A percentile compares a stretch with the other conserved stretches of the same genome.
Evolutionary conservation across 2,329 filamentous ascomycete genomes (phyloP).

Genomic region (Tricladium varicosporioides): DNA sequence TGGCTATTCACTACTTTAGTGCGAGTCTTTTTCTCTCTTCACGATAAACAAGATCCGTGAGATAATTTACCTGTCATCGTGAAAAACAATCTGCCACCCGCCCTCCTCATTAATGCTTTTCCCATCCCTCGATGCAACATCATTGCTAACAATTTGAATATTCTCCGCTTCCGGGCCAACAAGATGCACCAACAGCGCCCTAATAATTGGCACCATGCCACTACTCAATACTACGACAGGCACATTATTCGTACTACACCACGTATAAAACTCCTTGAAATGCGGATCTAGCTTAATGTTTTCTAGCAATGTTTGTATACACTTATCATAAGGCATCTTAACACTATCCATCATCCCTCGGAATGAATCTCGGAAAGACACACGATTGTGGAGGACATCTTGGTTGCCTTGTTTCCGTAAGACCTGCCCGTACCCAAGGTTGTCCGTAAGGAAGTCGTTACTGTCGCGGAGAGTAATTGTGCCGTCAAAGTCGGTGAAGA

Average conservation of each 20-base stretch:
- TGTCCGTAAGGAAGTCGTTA: conserved; percentile 79
- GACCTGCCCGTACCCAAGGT: conserved; percentile 76
- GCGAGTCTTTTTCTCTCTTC: background rate
- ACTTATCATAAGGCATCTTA: conserved; percentile 75
- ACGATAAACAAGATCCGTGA: background rate
- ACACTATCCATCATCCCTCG: conserved; percentile 89
- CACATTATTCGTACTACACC: conserved; percentile 77
- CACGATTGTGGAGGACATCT: conserved; percentile 69
- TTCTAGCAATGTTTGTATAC: conserved; percentile 72
- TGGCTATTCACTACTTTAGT: conserved; percentile 31
- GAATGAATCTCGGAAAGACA: conserved; percentile 83
- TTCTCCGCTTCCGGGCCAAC: conserved; percentile 72
- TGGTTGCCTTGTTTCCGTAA: conserved; percentile 71
- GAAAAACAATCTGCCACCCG: conserved; percentile 86
- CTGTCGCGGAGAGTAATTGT: conserved; percentile 77
- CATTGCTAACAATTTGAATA: conserved; percentile 89
- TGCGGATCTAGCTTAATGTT: conserved; percentile 87
- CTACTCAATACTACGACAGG: conserved; percentile 90
- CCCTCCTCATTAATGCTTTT: conserved; percentile 75
- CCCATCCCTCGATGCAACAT: conserved; percentile 64
- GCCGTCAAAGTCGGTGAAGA: conserved; percentile 99
- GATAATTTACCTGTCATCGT: conserved; percentile 69
- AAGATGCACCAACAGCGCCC: conserved; percentile 74
- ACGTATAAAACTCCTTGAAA: conserved; percentile 85
- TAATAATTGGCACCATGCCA: conserved; percentile 91